Evolutionary conservation across 73 alveolate species (phyloP).

Genomic region (Tetrahymena elliotti): DNA sequence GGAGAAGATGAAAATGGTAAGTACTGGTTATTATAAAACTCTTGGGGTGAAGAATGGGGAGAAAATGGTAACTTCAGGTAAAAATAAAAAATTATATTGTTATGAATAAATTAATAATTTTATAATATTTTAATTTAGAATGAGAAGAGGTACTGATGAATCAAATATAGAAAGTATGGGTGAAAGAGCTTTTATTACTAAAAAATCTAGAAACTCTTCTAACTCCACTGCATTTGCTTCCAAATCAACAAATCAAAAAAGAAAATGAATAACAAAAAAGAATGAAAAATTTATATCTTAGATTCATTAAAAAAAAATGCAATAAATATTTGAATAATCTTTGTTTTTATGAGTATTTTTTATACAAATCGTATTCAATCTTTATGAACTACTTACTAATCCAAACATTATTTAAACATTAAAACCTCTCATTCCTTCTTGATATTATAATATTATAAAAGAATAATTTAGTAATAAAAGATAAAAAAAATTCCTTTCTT

Average conservation of each 20-base stretch:
- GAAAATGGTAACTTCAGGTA: slow-evolving; percentile 32
- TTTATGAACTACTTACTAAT: no score
- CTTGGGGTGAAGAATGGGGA: slow-evolving; percentile 44
- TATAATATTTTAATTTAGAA: not conserved
- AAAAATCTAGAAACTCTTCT: not conserved
- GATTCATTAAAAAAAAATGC: no score
- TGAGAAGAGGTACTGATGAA: slow-evolving; percentile 44
- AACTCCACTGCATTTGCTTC: not conserved
- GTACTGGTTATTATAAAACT: slow-evolving; percentile 29
- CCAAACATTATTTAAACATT: no score
- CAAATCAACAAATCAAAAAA: not conserved
- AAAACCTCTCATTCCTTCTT: not conserved
- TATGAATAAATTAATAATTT: not conserved
- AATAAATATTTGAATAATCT: no score
- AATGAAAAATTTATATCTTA: not conserved
- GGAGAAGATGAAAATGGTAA: slow-evolving; percentile 40
- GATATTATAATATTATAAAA: no score
- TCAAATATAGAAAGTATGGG: slow-evolving; percentile 43
- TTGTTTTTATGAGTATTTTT: no score
- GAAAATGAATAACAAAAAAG: no score
- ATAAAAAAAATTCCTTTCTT: no score
- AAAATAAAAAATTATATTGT: not conserved
- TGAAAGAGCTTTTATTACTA: slow-evolving; percentile 8
- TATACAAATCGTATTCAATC: no score
- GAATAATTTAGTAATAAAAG: not conserved